Base-by-base conservation (phyloP, 352 stramenopile species). In the Phytophthora colocasiae region DNA sequence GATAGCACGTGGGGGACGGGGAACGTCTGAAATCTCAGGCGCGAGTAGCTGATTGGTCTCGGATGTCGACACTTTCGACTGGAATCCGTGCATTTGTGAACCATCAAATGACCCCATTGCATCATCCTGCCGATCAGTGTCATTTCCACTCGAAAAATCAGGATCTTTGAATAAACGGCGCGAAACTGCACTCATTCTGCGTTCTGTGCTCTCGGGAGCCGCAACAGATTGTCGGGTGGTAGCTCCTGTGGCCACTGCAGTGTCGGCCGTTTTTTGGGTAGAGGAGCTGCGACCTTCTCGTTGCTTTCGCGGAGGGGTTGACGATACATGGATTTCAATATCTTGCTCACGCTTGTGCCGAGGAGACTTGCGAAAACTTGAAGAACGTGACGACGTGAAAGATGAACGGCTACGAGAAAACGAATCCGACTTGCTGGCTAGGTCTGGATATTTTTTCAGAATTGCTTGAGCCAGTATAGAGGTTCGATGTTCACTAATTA, bases 401-500 rank as follows among this genome's bases (percentile, higher is more conserved):
- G 22, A 34, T 34, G 14, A 50, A 56, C 56, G 70, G 32, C 54
- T 65, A 14, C 50, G 53, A 45, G 43, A 56, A 3, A 60, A 27
- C 14, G 26, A 45, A 14, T 71, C 64, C n/a, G 54, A 40, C 49
- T 80, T 81, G 36, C 49, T 56, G 8, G 26, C 51, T 31, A 85
- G 40, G 12, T 85, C 71, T 4, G 76, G 67, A 36, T 73, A 55
- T 43, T 80, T 87, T 11, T 77, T 26, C 22, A 75, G 52, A 26
- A 93, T 79, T 10, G 73, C 77, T 8, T 63, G 50, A 17, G 78
- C 65, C 57, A 93, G 73, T 14, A 51, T 58, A 12, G 80, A 76
- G 22, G 76, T 56, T 0, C 67, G 74, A 22, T 92, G 82, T 19
- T 92, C 80, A 32, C 69, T 71, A 14, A 91, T 40, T 17, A 93